These are phyloP conservation scores for Yamadazyma buinensis DNA, from an alignment of 1,139 yeast genomes.

Conservation along the genomic window DNA sequence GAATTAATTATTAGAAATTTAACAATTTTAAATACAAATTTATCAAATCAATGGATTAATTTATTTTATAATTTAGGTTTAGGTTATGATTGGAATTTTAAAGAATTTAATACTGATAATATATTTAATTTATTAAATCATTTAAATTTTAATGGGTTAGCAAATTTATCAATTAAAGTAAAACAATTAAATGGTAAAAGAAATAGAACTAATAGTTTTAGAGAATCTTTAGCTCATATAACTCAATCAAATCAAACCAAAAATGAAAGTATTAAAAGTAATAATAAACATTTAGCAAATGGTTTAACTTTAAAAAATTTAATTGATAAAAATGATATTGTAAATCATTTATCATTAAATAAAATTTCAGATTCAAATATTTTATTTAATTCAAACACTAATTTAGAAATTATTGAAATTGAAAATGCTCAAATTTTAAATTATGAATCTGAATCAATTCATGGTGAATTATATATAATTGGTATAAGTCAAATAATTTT, in stretches of 20 bases:
- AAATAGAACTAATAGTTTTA: conserved; percentile 11
- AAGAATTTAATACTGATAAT: conserved; percentile 31
- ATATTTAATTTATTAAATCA: conserved; percentile 29
- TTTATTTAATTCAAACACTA: conserved; percentile 27
- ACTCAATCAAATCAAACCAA: not conserved
- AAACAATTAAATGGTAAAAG: conserved; percentile 19
- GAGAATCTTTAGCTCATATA: conserved; percentile 10
- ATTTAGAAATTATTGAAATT: conserved; percentile 10
- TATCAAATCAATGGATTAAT: conserved; percentile 37
- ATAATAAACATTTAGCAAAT: conserved; percentile 8
- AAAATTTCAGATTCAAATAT: conserved; percentile 24
- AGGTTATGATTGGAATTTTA: conserved; percentile 37
- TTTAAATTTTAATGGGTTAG: conserved; percentile 23
- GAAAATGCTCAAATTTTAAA: conserved; percentile 16
- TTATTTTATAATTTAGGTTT: conserved; percentile 35
- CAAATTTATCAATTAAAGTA: conserved; percentile 23
- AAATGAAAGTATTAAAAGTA: not conserved
- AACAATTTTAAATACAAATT: conserved; percentile 23
- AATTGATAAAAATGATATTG: conserved; percentile 20
- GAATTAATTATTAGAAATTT: conserved; percentile 35
- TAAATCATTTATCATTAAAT: conserved; percentile 16
- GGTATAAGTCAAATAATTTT: conserved; percentile 38
- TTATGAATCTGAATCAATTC: conserved; percentile 27
- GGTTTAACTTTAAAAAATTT: conserved; percentile 9
- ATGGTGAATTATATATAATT: conserved; percentile 29